Base-by-base conservation (phyloP, 2,329 filamentous ascomycete species). In the Fusarium sp. region DNA sequence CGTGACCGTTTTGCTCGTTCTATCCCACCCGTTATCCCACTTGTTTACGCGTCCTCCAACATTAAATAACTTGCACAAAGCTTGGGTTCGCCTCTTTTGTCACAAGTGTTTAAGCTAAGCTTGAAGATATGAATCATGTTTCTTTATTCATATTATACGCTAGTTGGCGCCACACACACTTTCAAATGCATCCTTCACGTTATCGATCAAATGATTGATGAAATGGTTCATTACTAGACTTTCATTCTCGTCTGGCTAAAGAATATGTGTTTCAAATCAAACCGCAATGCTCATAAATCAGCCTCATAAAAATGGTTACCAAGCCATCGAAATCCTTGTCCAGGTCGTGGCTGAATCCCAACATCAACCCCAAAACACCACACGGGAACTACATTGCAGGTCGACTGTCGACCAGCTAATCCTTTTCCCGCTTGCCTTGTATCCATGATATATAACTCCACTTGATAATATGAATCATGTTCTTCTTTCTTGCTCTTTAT, bases 401-500 rank as follows among this genome's bases (percentile, higher is more conserved):
- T 47, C 54, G 32, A 32, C 49, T 57, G 30, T 60, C 40, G 58
- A 56, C 60, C 58, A 55, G 49, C 56, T 51, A 52, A 55, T 52
- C 47, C 50, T 7, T 42, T 54, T 65, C 63, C 69, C 60, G 42
- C 51, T 65, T 69, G 53, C 65, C 62, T 64, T 62, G 55, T 68
- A 73, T 70, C 51, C 69, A 62, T 70, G 70, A 62, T 70, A 74
- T 70, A 74, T 67, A 70, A 74, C 69, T 71, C 66, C 61, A 62
- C 51, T 62, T 65, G 56, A 63, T 59, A 65, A 68, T 49, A 65
- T 69, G 57, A 47, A 51, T 62, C 54, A 38, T 55, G 20, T 34
- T 38, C 30, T 52, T 56, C 8, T 26, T 26, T 45, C 26, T 39
- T 45, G 52, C 34, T 42, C 7, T 15, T 38, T 21, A 12, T 36